phyloP scores from a whole-genome alignment of 208 protist species.

The Angomonas ambiguus region DNA sequence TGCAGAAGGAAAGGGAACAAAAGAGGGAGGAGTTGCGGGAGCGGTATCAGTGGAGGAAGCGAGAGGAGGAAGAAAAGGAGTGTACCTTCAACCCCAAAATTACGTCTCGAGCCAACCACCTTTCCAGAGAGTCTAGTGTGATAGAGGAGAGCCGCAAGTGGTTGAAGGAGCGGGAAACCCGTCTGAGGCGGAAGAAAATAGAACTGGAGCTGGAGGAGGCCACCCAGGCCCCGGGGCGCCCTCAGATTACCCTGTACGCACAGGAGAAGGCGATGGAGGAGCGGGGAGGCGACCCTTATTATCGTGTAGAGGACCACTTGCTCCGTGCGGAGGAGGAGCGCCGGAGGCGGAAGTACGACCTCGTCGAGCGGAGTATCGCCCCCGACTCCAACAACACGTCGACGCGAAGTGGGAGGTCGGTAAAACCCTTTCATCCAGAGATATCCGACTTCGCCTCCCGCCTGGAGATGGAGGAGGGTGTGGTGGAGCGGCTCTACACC shows the following conservation, averaged over 20 bases:
- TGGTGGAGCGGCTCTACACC: conserved; percentile 57
- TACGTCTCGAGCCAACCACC: conserved; percentile 26
- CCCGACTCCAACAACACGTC: neutral
- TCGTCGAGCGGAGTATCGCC: conserved; percentile 28
- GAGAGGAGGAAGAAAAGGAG: conserved; percentile 11
- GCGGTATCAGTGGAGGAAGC: conserved; percentile 15
- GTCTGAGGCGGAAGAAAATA: conserved; percentile 20
- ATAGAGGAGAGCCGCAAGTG: conserved; percentile 25
- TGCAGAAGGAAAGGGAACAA: conserved; percentile 38
- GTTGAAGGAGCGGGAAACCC: conserved; percentile 35
- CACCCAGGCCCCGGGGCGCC: conserved; percentile 22
- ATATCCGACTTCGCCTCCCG: conserved; percentile 45
- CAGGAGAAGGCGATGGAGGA: conserved; percentile 25
- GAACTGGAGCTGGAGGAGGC: conserved; percentile 32
- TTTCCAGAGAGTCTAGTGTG: conserved; percentile 19
- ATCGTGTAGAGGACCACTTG: conserved; percentile 50
- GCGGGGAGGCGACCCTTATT: conserved; percentile 10
- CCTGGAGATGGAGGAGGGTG: conserved; percentile 31
- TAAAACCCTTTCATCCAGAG: conserved; percentile 21
- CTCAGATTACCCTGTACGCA: conserved; percentile 57
- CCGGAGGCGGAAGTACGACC: conserved; percentile 44
- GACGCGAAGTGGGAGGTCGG: neutral
- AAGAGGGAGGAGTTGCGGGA: conserved; percentile 25
- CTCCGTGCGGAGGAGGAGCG: conserved; percentile 44
- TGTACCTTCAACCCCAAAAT: conserved; percentile 37